Base-by-base conservation (phyloP, 1,139 yeast genomes). In the Spencermartinsiella ligniputridi region DNA sequence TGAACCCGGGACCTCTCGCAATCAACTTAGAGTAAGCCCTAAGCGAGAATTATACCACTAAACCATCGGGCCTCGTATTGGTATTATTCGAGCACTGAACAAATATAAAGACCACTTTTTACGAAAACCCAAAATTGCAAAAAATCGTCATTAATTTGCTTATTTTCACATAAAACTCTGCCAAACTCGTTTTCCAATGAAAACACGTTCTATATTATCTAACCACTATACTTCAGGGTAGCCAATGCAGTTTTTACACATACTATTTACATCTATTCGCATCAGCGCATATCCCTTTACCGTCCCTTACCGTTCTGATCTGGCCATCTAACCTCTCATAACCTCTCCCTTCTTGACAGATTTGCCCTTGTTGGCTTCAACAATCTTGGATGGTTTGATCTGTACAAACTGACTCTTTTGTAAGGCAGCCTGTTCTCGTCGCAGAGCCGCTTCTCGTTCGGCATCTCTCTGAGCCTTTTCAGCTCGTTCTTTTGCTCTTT, bases 401-500 rank as follows among this genome's bases (percentile, higher is more conserved):
- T 37, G 24, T 16, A 27, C 33, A 19, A 17, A 37, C 40, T 37
- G 25, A 12, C 22, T 24, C 18, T 22, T 15, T 16, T 37, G 33
- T 15, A 22, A 5, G 8, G 6, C 57, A 41, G 55, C 55, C 41
- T 51, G 53, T 49, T 58, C 58, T 19, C 39, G 40, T 39, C 46
- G 47, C 6, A 52, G 39, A 13, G 50, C 25, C 25, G 60, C 58
- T 43, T 57, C 60, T 33, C 55, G 51, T 41, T 62, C 64, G 37
- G 63, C 59, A 41, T 60, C 65, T 17, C 61, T 56, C 43, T 57
- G 55, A 38, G 57, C 55, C 52, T 65, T 70, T 52, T 71, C 75
- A 13, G 78, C 74, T 48, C 74, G 70, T 40, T 65, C 70, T 56
- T 69, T 71, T 21, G 94, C 85, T 42, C 72, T 72, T 39, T 81